Base-by-base conservation (phyloP, 192 early-diverging fungal genomes). In the Rhizophlyctis rosea region DNA sequence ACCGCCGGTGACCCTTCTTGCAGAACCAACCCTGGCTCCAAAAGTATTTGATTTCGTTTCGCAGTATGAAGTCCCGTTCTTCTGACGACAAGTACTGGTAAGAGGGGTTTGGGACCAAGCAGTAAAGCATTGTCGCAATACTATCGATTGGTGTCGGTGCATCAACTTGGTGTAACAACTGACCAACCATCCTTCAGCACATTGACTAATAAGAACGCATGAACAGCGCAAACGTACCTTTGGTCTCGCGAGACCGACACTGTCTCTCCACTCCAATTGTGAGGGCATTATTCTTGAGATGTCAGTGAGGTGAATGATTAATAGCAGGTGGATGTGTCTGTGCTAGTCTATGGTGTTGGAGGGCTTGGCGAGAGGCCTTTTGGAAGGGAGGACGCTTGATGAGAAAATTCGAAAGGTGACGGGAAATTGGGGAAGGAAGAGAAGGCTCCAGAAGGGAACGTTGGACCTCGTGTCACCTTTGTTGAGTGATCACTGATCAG, bases 61-160 rank as follows among this genome's bases (percentile, higher is more conserved):
- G 54, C 14, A 56, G 32, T 32, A 31, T 33, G 31, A 56, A 56
- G 54, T 56, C 54, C 11, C 54, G 54, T 33, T 56, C 54, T 16
- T 27, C 32, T 13, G 32, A 29, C 5, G 54, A 56, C 32, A 25
- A 56, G 54, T 56, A 9, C 32, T 16, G 28, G 16, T 33, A 31
- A 25, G 28, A 56, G 14, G 54, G 54, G 25, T 52, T 24, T 7
- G 21, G 21, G 29, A 56, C 11, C 14, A 56, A 29, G 31, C 54
- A 56, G 32, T 56, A 56, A 56, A 56, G 54, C 54, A 56, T 56
- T 31, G 54, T 33, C 9, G 24, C 54, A 29, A 56, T 56, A 23
- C 31, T 25, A 31, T 56, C 54, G 32, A 56, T 56, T 4, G 54
- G 54, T 33, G 11, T 52, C 7, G 9, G 16, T 52, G 50, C 9